Evolutionary conservation across 2,329 filamentous ascomycete species (phyloP), one percentile per base, ranked within the genome.

Genomic region (Stachybotrys chartarum): DNA sequence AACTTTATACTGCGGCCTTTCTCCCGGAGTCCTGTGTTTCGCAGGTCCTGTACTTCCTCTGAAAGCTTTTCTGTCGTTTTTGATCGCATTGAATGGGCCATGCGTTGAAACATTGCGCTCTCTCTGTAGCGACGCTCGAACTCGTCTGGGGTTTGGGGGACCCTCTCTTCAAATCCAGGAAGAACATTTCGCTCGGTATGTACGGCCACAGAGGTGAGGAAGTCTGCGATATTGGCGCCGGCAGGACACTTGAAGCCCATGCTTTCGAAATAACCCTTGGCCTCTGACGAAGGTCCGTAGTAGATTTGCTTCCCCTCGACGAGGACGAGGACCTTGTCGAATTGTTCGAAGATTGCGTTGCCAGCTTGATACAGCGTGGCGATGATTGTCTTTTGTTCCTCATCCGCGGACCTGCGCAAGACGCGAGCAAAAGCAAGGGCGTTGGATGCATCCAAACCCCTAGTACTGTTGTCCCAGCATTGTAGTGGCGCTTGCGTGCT

Each of bases 321-420:
- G 49, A 90, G 85, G 17, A 90, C 79, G 55, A 88, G 70, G 3
- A 89, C 85, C 67, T 89, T 89, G 68, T 90, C 86, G 76, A 90
- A 87, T 6, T 84, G 72, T 30, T 83, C 73, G 61, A 81, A 85
- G 55, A 86, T 84, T 44, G 75, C 79, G 49, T 87, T 83, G 10
- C 81, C 79, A 1, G 84, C 83, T 64, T 87, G 83, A 68, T 89
- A 89, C 0, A 88, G 72, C 0, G 86, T 87, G 18, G 87, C 82
- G 52, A 88, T 73, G 0, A 84, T 86, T 0, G 85, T 86, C n/a
- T 81, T 78, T 56, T 84, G 78, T 59, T 78, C 81, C 60, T 85
- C 76, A 58, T 87, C 81, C 6, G 86, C 86, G 75, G 86, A 82
- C 55, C 75, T 74, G 3, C 81, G 77, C 4, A 83, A 66, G 1